These are phyloP conservation scores for Parasarocladium wereldwijsianum DNA, from an alignment of 2,329 filamentous ascomycete species.

Conservation along the genomic window DNA sequence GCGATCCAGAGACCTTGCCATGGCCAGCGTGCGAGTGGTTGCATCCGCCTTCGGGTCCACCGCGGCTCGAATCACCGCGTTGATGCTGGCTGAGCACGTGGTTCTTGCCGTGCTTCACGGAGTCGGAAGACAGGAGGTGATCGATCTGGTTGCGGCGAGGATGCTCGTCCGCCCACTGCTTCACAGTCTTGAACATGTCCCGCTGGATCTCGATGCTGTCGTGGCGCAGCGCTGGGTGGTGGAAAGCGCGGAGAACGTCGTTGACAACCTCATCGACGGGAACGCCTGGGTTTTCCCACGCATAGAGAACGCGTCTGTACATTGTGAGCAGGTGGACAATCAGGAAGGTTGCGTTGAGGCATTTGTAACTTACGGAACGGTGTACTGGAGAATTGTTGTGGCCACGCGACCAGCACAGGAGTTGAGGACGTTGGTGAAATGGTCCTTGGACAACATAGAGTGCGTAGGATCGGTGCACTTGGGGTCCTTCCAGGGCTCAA, in stretches of 20 bases:
- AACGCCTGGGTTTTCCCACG: slow-evolving; percentile 79
- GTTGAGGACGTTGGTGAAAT: slow-evolving; percentile 69
- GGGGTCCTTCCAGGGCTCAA: slow-evolving; percentile 67
- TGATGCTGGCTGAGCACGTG: slow-evolving; percentile 37
- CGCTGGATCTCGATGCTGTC: slow-evolving; percentile 65
- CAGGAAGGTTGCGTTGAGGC: not conserved
- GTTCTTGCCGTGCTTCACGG: slow-evolving; percentile 72
- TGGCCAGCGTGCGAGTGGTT: slow-evolving; percentile 35
- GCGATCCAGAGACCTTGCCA: slow-evolving; percentile 41
- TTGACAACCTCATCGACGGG: slow-evolving; percentile 70
- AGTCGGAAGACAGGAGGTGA: slow-evolving; percentile 64
- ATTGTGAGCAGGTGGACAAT: slow-evolving; percentile 2
- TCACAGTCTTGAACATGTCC: slow-evolving; percentile 78
- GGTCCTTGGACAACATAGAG: slow-evolving; percentile 72
- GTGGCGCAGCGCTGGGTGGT: slow-evolving; percentile 75
- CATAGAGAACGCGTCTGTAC: slow-evolving; percentile 61
- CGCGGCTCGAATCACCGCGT: slow-evolving; percentile 13
- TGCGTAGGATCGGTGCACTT: slow-evolving; percentile 66
- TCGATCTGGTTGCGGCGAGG: slow-evolving; percentile 56
- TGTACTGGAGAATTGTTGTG: slow-evolving; percentile 67
- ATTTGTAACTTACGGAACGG: slow-evolving; percentile 48
- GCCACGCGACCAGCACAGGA: slow-evolving; percentile 63
- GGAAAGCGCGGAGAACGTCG: slow-evolving; percentile 72
- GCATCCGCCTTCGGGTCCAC: slow-evolving; percentile 19
- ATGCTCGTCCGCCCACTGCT: slow-evolving; percentile 62